Conservation (phyloP, 169 alveolate genomes). For the Haemoproteus tartakovskyi region DNA sequence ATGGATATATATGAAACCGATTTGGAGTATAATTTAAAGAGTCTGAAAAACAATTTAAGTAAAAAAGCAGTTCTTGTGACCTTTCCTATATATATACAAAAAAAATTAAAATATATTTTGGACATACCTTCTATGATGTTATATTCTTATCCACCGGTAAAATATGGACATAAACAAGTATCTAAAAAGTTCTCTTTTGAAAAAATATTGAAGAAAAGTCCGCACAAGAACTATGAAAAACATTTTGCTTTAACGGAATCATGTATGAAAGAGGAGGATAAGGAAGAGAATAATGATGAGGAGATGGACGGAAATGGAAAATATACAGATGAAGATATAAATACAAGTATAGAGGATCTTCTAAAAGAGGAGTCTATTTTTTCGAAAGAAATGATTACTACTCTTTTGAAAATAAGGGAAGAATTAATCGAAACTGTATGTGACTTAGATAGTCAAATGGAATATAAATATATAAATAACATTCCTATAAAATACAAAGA, state of each 20-base stretch:
- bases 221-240: neutral
- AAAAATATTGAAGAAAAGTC: neutral
- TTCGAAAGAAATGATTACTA: too few species aligned
- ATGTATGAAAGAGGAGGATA: neutral
- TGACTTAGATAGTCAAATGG: conserved; percentile 35
- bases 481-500: conserved; percentile 6
- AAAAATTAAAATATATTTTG: conserved; percentile 33
- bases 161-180: conserved; percentile 22
- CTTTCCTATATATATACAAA: conserved; percentile 37
- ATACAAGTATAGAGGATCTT: neutral
- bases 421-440: conserved; percentile 49
- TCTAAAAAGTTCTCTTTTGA: conserved; percentile 3
- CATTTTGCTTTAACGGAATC: conserved; percentile 25
- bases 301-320: neutral
- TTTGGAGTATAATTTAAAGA: conserved; percentile 19
- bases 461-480: conserved; percentile 44
- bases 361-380: too few species aligned
- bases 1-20: conserved; percentile 79
- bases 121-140: conserved; percentile 57
- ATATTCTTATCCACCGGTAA: conserved; percentile 52
- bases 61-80: conserved; percentile 39
- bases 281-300: neutral
- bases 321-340: conserved; percentile 7
- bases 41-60: conserved; percentile 36
- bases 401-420: conserved; percentile 56